These are phyloP conservation scores for Thalassia testudinum DNA, from an alignment of 116 monocot genomes.

Conservation along the genomic window DNA sequence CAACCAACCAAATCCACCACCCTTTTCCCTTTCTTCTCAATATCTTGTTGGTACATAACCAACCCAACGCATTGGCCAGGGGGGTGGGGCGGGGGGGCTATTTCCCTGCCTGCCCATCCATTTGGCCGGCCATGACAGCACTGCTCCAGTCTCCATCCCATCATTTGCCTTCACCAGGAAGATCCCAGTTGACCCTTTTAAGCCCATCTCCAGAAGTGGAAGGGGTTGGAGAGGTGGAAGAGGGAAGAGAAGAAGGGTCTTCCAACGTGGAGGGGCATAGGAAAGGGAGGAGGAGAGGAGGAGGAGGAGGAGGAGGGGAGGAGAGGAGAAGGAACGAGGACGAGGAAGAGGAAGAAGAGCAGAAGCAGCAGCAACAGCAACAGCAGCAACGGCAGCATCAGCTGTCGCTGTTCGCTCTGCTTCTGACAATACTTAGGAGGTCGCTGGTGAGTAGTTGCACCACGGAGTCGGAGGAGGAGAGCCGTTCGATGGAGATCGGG, in stretches of 20 bases:
- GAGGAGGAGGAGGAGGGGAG: not conserved
- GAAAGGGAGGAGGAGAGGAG: slow-evolving; percentile 3
- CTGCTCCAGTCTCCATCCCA: slow-evolving; percentile 29
- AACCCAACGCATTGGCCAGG: not conserved
- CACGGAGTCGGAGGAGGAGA: slow-evolving; percentile 20
- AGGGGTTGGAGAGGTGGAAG: no score
- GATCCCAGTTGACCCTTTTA: slow-evolving; percentile 32
- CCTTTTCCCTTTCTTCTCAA: not conserved
- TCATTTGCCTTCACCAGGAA: slow-evolving; percentile 29
- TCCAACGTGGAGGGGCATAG: not conserved
- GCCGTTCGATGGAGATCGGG: slow-evolving; percentile 41
- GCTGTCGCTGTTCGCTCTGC: slow-evolving; percentile 28
- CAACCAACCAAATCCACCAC: not conserved
- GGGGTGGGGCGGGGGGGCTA: not conserved
- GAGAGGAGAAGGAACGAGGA: slow-evolving; percentile 6
- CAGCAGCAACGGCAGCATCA: slow-evolving; percentile 13
- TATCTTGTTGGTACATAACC: not conserved
- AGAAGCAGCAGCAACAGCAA: not conserved
- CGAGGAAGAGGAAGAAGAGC: slow-evolving; percentile 1
- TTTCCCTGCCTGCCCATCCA: not conserved
- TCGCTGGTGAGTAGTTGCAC: slow-evolving; percentile 26
- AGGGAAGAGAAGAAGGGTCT: not conserved
- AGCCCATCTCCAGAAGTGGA: slow-evolving; percentile 3
- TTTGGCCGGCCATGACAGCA: slow-evolving; percentile 28
- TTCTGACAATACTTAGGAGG: slow-evolving; percentile 34